Base-by-base conservation (phyloP, 2,329 filamentous ascomycete species). In the Beauveria sp. region DNA sequence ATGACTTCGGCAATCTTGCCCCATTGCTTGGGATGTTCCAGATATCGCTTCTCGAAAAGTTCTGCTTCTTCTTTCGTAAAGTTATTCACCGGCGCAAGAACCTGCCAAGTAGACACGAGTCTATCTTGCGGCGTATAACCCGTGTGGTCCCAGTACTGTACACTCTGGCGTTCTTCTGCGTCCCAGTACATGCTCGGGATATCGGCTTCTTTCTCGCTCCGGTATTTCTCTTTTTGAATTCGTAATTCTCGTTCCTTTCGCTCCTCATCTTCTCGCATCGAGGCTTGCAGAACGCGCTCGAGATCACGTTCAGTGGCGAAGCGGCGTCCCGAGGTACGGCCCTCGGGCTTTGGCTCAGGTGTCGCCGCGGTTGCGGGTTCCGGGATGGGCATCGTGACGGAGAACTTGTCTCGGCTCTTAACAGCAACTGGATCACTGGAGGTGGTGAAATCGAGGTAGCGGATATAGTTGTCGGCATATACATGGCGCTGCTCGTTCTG, bases 21-120 rank as follows among this genome's bases (percentile, higher is more conserved):
- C 89, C 89, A 95, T 69, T 92, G 89, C 78, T 95, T 95, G 0
- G 89, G 88, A 62, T 83, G 84, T 64, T 91, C 87, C 56, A 90
- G 79, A 68, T 91, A 93, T 12, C 85, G 81, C 66, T 88, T 86
- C 66, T 92, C 88, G 70, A 95, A 92, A 30, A 83, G 78, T 50
- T 83, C 81, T 43, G 84, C 80, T 71, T 95, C 90, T 64, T 88
- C 84, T 20, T 84, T 79, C 0, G 84, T 89, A 72, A 93, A 93
- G 69, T 91, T 90, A 70, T 91, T 86, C 58, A 86, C 78, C 5
- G 87, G 86, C 14, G 89, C 87, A 52, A 91, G 80, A 55, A 90
- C 87, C 62, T 90, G 84, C 78, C 89, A 92, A 16, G 85, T 79
- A 3, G 84, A 79, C 9, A 92, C 85, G 14, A 90, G 84, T 69